Base-by-base conservation (phyloP, 2,329 filamentous ascomycete species). In the Teratosphaeria epicoccoides region DNA sequence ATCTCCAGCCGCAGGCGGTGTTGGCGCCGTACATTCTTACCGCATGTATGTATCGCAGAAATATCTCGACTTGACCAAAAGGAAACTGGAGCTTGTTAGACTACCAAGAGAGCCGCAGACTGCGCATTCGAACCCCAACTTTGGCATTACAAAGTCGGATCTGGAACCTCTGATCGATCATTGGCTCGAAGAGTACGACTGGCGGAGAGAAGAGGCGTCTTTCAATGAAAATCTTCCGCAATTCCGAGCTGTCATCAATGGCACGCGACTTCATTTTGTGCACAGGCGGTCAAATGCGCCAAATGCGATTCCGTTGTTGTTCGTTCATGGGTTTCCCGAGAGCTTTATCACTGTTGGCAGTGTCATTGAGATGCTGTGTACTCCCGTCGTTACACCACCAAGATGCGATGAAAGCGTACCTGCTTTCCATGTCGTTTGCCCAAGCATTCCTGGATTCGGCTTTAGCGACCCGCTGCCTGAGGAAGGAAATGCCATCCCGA, bases 141-240 rank as follows among this genome's bases (percentile, higher is more conserved):
- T 29, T 5, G 49, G 46, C 46, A 47, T 40, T 40, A 78, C 81
- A 1, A 85, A 85, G 62, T 67, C 73, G 24, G 74, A 77, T 44
- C 71, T 86, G 49, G 83, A 86, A 65, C 76, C 80, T 20, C 66
- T 86, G 55, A 73, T 86, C 52, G 60, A 65, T 43, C 57, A 64
- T 43, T 84, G 82, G 82, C 73, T 84, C 26, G 82, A 85, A 54
- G 71, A 77, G 44, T 85, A 84, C 65, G 77, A 77, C 53, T 87
- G 83, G 82, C 75, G 79, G 47, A 69, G 73, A 2, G 74, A 80
- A 51, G 83, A 86, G 66, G 67, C 73, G 6, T 62, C 67, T 40
- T 73, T 84, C 57, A 86, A 87, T 63, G 62, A 68, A 7, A 66
- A 70, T 0, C 68, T 85, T n/a, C 78, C 82, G 0, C 83, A 86